These are phyloP conservation scores for Claviceps capensis DNA, from an alignment of 2,329 filamentous ascomycete species.

Conservation along the genomic window DNA sequence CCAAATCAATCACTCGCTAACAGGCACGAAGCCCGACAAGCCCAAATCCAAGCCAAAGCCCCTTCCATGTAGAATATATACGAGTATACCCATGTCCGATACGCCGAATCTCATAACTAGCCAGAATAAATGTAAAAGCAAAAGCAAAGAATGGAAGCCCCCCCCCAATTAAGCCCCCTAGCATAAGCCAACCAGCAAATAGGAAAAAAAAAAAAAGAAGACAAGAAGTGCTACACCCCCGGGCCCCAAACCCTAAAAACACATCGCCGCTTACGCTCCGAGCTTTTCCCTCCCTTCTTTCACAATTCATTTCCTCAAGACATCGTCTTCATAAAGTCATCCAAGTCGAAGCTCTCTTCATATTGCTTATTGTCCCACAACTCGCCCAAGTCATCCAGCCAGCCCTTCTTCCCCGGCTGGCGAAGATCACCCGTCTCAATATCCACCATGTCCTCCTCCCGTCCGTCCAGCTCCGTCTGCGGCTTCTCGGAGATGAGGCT, in stretches of 20 bases:
- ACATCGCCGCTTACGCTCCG: neutral
- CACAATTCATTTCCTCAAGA: slow-evolving; percentile 29
- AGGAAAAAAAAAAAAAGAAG: neutral
- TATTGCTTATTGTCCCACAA: slow-evolving; percentile 97
- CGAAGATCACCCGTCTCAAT: slow-evolving; percentile 82
- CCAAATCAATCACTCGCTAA: slow-evolving; percentile 1
- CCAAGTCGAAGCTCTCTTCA: slow-evolving; percentile 93
- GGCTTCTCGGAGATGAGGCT: slow-evolving; percentile 49
- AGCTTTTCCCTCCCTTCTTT: neutral
- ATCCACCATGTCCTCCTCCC: slow-evolving; percentile 81
- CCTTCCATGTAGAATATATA: neutral
- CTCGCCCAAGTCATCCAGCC: slow-evolving; percentile 88
- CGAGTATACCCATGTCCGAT: neutral
- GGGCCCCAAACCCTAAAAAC: neutral
- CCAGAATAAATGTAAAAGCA: neutral
- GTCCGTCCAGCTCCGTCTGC: slow-evolving; percentile 42
- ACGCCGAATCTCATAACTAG: neutral
- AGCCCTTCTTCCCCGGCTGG: slow-evolving; percentile 92
- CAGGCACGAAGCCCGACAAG: neutral
- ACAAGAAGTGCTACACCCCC: neutral
- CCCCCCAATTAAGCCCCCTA: neutral
- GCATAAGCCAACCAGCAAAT: neutral
- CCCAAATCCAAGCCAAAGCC: neutral
- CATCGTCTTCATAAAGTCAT: slow-evolving; percentile 93
- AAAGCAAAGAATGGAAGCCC: neutral